Evolutionary conservation across 2,329 filamentous ascomycete species (phyloP).

Genomic region (Colletotrichum sp.): DNA sequence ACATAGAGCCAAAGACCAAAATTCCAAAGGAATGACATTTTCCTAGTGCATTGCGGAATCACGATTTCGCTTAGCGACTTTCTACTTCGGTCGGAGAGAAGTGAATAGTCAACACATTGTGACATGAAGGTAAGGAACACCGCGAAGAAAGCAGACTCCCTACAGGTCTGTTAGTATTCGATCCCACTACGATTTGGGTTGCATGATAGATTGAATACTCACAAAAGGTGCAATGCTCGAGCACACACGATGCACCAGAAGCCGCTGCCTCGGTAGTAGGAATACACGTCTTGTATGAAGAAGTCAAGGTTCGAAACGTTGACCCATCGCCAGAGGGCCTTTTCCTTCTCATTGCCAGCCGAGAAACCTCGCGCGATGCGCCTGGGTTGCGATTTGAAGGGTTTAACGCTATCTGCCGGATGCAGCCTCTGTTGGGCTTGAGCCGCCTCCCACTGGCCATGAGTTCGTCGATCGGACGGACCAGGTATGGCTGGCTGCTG

Average conservation of each 20-base stretch:
- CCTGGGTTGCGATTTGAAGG: constrained; percentile 28
- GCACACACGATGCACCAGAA: constrained; percentile 84
- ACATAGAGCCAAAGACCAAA: constrained; percentile 83
- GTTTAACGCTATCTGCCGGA: constrained; percentile 36
- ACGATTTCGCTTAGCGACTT: constrained; percentile 57
- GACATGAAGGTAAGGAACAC: constrained; percentile 82
- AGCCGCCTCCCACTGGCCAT: constrained; percentile 60
- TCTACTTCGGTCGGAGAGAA: constrained; percentile 65
- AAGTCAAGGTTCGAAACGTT: constrained; percentile 89
- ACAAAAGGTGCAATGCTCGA: constrained; percentile 75
- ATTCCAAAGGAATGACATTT: constrained; percentile 79
- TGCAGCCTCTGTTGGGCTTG: constrained; percentile 59
- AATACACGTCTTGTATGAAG: constrained; percentile 85
- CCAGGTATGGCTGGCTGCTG: constrained; percentile 37
- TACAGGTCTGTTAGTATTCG: constrained; percentile 33
- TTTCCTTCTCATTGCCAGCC: constrained; percentile 62
- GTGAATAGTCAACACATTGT: constrained; percentile 84
- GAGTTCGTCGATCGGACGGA: constrained; percentile 47
- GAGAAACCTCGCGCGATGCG: constrained; percentile 32
- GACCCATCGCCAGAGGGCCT: constrained; percentile 90
- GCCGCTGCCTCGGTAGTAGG: constrained; percentile 83
- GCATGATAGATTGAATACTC: constrained; percentile 38
- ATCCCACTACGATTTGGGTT: not conserved
- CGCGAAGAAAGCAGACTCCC: constrained; percentile 83
- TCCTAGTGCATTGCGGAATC: constrained; percentile 76